A percentile compares a stretch with the other conserved stretches of the same genome.
Conservation (phyloP, 768 basidiomycete species). For the Rhodosporidiobolus odoratus region DNA sequence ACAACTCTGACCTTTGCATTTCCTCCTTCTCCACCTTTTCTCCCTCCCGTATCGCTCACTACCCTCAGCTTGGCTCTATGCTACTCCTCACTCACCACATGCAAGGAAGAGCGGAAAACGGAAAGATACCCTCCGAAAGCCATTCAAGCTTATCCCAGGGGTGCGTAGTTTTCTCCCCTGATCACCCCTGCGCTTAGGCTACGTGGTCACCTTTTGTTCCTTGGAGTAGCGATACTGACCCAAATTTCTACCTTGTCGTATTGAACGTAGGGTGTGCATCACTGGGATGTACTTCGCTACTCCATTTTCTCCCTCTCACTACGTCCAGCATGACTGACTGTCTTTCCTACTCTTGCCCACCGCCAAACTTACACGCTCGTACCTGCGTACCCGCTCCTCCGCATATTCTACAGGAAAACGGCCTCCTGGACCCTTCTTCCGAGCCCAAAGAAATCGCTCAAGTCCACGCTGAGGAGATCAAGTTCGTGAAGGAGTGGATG, state of each 20-base stretch:
- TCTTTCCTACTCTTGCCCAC: neutral
- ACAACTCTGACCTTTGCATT: neutral
- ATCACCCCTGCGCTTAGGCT: neutral
- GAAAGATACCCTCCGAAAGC: slow-evolving; percentile 64
- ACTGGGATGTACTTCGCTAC: slow-evolving; percentile 51
- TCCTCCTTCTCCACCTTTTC: neutral
- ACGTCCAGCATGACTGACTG: neutral
- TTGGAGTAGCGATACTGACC: neutral
- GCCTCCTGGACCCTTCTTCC: slow-evolving; percentile 55
- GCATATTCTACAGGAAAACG: slow-evolving; percentile 55
- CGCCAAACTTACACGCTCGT: neutral
- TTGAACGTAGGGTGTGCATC: slow-evolving; percentile 56
- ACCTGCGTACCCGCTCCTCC: too few relatives aligned
- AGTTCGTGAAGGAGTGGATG: slow-evolving; percentile 73
- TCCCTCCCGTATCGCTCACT: neutral
- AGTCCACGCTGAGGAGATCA: slow-evolving; percentile 74
- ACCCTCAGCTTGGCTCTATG: slow-evolving; percentile 36
- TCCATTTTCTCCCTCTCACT: neutral
- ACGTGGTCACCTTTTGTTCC: neutral
- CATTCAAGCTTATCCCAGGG: slow-evolving; percentile 81
- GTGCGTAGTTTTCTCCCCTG: slow-evolving; percentile 2
- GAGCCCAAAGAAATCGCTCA: slow-evolving; percentile 74
- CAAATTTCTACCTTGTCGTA: slow-evolving; percentile 48
- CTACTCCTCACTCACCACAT: slow-evolving; percentile 39
- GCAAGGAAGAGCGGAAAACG: slow-evolving; percentile 55